Evolutionary conservation across 176 grass and related monocot species (phyloP).

Genomic region (Tuctoria greenei): DNA sequence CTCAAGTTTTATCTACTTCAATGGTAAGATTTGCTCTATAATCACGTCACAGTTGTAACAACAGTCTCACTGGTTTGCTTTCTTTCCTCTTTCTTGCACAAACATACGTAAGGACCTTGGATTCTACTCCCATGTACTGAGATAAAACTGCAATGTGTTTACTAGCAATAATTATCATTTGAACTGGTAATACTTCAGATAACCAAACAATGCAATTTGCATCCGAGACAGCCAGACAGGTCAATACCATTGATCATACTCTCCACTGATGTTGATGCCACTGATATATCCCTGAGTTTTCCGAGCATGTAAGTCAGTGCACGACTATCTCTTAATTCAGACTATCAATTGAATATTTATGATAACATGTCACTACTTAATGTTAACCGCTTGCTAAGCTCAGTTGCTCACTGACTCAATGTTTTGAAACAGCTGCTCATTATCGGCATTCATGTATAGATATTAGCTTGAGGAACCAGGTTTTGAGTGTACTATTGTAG

Average conservation of each 20-base stretch:
- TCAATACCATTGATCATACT: conserved; percentile 18
- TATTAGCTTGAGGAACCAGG: background rate
- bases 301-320: conserved; percentile 20
- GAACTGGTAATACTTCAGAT: background rate
- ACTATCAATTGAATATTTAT: background rate
- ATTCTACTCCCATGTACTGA: background rate
- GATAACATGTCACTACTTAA: background rate
- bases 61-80: background rate
- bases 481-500: background rate
- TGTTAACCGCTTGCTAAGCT: background rate
- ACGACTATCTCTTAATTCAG: background rate
- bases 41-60: background rate
- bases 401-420: background rate
- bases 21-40: conserved; percentile 11
- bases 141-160: background rate
- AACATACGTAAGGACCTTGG: background rate
- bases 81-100: conserved; percentile 1
- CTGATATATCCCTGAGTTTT: background rate
- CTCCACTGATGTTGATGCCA: conserved; percentile 3
- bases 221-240: conserved; percentile 27
- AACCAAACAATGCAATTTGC: background rate
- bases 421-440: background rate
- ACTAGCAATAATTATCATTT: background rate
- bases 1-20: background rate
- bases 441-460: background rate